Conservation (phyloP, 192 early-diverging fungal species). For the Podila minutissima region DNA sequence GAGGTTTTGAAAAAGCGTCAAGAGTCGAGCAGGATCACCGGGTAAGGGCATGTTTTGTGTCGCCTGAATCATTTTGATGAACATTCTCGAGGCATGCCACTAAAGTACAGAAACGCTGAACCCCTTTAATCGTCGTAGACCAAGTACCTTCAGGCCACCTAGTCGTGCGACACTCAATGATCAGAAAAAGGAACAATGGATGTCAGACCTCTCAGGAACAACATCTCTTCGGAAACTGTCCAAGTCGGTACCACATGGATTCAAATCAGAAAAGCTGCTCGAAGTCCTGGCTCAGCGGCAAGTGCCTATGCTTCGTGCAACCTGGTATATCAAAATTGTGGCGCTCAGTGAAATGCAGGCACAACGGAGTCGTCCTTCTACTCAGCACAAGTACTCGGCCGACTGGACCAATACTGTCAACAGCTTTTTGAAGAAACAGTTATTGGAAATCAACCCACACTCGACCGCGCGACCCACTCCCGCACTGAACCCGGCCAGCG, state of each 20-base stretch:
- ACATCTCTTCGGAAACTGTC: conserved; percentile 57
- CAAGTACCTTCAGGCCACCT: conserved; percentile 58
- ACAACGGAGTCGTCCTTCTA: conserved; percentile 18
- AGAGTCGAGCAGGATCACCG: conserved; percentile 34
- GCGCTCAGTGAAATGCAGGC: conserved; percentile 70
- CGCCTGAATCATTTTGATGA: neutral
- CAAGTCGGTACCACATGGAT: conserved; percentile 63
- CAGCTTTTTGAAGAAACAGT: conserved; percentile 55
- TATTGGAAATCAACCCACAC: conserved; percentile 52
- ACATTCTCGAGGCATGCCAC: neutral
- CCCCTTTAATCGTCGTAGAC: conserved; percentile 19
- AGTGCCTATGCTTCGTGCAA: conserved; percentile 70
- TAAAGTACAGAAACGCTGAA: neutral
- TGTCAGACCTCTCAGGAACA: conserved; percentile 55
- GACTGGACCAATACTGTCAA: conserved; percentile 61
- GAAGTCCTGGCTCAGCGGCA: conserved; percentile 61
- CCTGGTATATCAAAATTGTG: conserved; percentile 78
- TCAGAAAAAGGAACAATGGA: conserved; percentile 65
- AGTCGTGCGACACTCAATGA: conserved; percentile 54
- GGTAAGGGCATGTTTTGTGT: conserved; percentile 11
- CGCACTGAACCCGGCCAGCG: conserved; percentile 29
- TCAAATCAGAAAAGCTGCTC: conserved; percentile 70
- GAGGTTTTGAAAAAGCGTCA: conserved; percentile 42
- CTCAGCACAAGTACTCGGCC: conserved; percentile 35
- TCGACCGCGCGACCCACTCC: conserved; percentile 17